phyloP scores from a whole-genome alignment of 768 basidiomycete genomes.

The Kwoniella sp. region DNA sequence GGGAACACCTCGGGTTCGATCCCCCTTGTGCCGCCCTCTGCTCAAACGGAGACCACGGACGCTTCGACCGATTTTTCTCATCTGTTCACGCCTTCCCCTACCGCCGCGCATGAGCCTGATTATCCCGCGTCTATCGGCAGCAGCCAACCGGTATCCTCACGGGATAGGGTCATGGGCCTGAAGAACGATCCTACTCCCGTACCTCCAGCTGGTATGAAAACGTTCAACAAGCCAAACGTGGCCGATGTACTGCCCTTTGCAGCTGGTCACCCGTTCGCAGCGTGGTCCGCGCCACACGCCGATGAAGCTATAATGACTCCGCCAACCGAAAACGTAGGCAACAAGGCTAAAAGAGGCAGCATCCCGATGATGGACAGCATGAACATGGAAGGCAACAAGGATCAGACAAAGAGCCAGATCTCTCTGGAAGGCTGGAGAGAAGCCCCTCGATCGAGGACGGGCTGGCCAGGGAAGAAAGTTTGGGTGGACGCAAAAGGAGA shows the following conservation, averaged over 20 bases:
- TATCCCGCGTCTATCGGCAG: conserved; percentile 19
- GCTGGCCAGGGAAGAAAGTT: conserved; percentile 24
- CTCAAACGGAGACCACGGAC: conserved; percentile 8
- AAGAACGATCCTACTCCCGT: conserved; percentile 11
- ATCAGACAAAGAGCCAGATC: conserved; percentile 1
- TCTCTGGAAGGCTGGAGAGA: conserved; percentile 28
- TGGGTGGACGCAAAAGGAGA: conserved; percentile 36
- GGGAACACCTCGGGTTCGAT: background rate
- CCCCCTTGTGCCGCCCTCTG: conserved; percentile 10
- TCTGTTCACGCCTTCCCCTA: conserved; percentile 27
- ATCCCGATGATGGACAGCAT: background rate
- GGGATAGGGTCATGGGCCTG: conserved; percentile 34
- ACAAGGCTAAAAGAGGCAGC: conserved; percentile 6
- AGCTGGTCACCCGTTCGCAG: conserved; percentile 17
- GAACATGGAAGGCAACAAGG: background rate
- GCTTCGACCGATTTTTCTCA: conserved; percentile 21
- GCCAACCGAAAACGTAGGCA: background rate
- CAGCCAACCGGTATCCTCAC: conserved; percentile 24
- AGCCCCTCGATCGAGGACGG: conserved; percentile 12
- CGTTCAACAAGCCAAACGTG: conserved; percentile 9
- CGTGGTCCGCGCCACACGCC: conserved; percentile 18
- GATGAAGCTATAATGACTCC: background rate
- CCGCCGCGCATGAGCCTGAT: background rate
- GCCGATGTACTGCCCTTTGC: conserved; percentile 29
- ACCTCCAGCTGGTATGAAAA: conserved; percentile 5